Evolutionary conservation across 768 basidiomycete genomes (phyloP), one percentile per base, ranked within the genome.

Genomic region (Clitopilus passeckerianus): DNA sequence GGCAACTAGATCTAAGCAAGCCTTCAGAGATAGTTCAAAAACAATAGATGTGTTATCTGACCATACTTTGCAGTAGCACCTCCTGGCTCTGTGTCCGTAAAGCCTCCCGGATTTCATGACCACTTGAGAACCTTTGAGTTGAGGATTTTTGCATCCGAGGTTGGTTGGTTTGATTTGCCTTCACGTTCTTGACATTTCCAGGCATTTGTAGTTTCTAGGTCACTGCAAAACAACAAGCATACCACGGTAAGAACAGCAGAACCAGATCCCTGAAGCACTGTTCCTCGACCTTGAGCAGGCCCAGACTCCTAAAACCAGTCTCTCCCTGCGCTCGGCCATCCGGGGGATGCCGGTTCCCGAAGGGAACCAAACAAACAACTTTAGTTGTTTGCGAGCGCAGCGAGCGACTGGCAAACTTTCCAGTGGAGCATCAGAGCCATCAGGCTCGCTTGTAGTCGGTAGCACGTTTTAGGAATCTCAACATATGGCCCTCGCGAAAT

Each of bases 1-100:
- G 5, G 80, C 74, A 24, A 71, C 79, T 30, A 91, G 70, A 59
- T 71, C 80, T 80, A 35, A 34, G 54, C 57, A 58, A 58, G 27
- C 59, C 60, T 34, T 57, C 43, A 50, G 59, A 64, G 53, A 54
- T 33, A 5, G 8, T 6, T n/a, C 64, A 59, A 61, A 33, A 12
- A 30, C 34, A 55, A 15, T 16, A 43, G 4, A 34, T n/a, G 12
- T 7, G 57, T 27, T 7, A 1, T 20, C 34, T 18, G 33, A 33
- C 54, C 62, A 23, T 33, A 77, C 79, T 70, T 67, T 73, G 65
- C 0, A 63, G 68, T 27, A 77, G 54, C 27, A 57, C 64, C 8
- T 75, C 75, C 23, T 68, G 64, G 60, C 69, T 72, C 41, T 75
- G 73, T 18, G 69, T 58, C 10, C 63, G 67, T 46, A 80, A 64